phyloP scores from a whole-genome alignment of 192 early-diverging fungal genomes.

The Martensiomyces pterosporus region DNA sequence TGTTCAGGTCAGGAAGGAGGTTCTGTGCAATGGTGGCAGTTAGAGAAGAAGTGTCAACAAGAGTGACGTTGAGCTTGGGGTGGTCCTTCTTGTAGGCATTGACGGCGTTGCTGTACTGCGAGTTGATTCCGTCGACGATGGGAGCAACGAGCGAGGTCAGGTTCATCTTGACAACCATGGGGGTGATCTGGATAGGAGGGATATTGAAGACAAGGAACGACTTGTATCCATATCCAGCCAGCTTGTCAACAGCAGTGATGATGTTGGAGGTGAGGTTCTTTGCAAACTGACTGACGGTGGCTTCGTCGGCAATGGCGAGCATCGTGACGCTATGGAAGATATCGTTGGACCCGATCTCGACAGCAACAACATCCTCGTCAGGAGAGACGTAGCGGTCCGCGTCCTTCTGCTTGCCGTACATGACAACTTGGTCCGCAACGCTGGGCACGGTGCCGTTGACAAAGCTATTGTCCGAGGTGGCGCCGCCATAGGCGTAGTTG shows the following conservation, averaged over 20 bases:
- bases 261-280: constrained; percentile 1
- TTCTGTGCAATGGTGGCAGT: constrained; percentile 2
- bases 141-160: neutral
- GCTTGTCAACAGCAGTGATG: neutral
- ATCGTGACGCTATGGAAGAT: constrained; percentile 3
- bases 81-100: neutral
- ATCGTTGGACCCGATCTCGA: constrained; percentile 19
- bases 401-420: constrained; percentile 4
- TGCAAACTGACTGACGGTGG: constrained; percentile 2
- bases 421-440: constrained; percentile 3
- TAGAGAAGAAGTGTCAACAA: constrained; percentile 4
- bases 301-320: neutral
- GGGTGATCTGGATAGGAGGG: constrained; percentile 5
- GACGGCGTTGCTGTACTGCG: neutral
- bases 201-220: constrained; percentile 9
- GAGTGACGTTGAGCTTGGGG: neutral
- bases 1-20: constrained; percentile 5
- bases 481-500: constrained; percentile 15
- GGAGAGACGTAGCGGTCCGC: constrained; percentile 3
- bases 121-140: constrained; percentile 1
- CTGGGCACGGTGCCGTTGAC: constrained; percentile 4
- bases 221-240: constrained; percentile 4
- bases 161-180: constrained; percentile 1
- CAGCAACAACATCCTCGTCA: constrained; percentile 3
- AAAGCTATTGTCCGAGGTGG: constrained; percentile 1